These are phyloP conservation scores for Yarrowia sp. DNA, from an alignment of 805 yeast species.

Conservation along the genomic window DNA sequence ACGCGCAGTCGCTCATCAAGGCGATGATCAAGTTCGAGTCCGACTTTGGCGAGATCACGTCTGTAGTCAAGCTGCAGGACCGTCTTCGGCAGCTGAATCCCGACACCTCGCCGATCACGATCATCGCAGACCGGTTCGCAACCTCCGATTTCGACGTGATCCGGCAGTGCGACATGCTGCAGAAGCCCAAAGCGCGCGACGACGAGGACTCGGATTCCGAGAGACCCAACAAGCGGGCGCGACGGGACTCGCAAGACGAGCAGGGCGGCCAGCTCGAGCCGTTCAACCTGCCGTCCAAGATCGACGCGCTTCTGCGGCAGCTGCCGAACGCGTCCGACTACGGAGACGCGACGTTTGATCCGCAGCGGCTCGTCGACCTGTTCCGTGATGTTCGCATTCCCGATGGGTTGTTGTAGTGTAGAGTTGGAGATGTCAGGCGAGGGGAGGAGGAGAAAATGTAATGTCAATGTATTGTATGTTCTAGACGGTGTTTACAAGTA, in stretches of 20 bases:
- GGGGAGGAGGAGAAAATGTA: not conserved
- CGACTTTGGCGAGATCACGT: slow-evolving; percentile 64
- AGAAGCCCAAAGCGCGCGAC: not conserved
- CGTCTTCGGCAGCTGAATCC: slow-evolving; percentile 68
- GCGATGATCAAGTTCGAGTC: slow-evolving; percentile 67
- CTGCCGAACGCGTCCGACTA: not conserved
- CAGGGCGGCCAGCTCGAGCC: not conserved
- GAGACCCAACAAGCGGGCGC: slow-evolving; percentile 29
- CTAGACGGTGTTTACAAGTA: too few species aligned
- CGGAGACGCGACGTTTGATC: slow-evolving; percentile 51
- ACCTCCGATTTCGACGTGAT: slow-evolving; percentile 33
- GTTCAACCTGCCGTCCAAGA: slow-evolving; percentile 44
- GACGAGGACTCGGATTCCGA: slow-evolving; percentile 15
- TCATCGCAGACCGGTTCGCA: slow-evolving; percentile 40
- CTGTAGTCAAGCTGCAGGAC: slow-evolving; percentile 62
- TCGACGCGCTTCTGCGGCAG: slow-evolving; percentile 1
- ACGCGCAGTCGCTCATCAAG: slow-evolving; percentile 48
- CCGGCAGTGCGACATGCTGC: slow-evolving; percentile 31
- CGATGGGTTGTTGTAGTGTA: not conserved
- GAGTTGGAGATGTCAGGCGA: too few species aligned
- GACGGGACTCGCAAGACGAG: slow-evolving; percentile 28
- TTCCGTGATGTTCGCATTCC: slow-evolving; percentile 35
- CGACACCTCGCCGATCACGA: slow-evolving; percentile 47
- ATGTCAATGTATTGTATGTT: not conserved
- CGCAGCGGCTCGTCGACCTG: slow-evolving; percentile 49